These are phyloP conservation scores for Botrytis aclada DNA, from an alignment of 2,329 filamentous ascomycete genomes.

Conservation along the genomic window DNA sequence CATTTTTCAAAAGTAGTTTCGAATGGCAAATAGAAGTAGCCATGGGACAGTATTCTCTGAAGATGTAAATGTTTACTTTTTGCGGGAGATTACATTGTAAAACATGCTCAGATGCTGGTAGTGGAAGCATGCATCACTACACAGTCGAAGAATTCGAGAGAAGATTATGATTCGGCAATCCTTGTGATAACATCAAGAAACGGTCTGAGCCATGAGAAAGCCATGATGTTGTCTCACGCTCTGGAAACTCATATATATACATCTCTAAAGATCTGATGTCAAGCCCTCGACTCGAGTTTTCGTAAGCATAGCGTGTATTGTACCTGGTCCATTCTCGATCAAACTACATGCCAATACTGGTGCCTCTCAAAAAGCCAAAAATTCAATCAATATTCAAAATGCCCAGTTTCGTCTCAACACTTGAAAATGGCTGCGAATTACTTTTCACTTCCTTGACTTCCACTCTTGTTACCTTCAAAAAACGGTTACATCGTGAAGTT, in stretches of 20 bases:
- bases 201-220: not conserved
- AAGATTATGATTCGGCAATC: too few relatives aligned
- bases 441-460: not conserved
- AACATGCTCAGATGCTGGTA: not conserved
- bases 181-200: not conserved
- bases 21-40: not conserved
- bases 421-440: not conserved
- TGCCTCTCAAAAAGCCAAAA: not conserved
- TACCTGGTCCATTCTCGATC: accelerated
- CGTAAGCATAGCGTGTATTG: not conserved
- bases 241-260: not conserved
- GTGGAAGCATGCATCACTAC: not conserved
- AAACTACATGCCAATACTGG: not conserved
- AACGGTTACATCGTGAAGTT: not conserved
- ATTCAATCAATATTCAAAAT: not conserved
- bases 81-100: not conserved
- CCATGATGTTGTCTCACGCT: too few relatives aligned
- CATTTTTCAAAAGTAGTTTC: not conserved
- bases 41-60: not conserved
- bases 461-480: not conserved
- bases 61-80: not conserved
- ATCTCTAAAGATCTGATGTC: too few relatives aligned
- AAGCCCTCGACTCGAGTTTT: not conserved
- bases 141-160: too few relatives aligned
- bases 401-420: not conserved